Base-by-base conservation (phyloP, 495 filamentous ascomycete species). In the Penicillium steckii region DNA sequence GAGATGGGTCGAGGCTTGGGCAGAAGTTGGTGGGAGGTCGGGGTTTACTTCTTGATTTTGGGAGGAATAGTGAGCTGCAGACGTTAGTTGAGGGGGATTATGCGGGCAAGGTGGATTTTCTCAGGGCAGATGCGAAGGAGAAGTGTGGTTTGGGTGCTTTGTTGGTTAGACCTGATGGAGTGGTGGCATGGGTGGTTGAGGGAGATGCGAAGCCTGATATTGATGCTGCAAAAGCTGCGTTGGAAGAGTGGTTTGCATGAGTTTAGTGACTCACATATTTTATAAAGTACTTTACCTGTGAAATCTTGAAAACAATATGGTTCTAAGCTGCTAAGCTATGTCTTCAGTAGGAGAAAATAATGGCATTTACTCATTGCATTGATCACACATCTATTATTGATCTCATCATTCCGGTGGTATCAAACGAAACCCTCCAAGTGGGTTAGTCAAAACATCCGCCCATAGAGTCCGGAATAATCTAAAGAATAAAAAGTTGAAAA, bases 131-230 rank as follows among this genome's bases (percentile, higher is more conserved):
- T n/a, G 61, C 63, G 10, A 64, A 59, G 47, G 61, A 69, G 15
- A 54, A 38, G 25, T 43, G 52, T 4, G 61, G 54, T 3, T 56
- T 69, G 6, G 18, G 48, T 7, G 57, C 53, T 13, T 51, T 69
- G 43, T 43, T 71, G 48, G 25, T 71, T 19, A 65, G 67, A 3
- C 67, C 67, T 2, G 67, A 71, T 54, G 67, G 67, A 0, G 21
- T 67, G 44, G 66, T 68, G 37, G 61, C 64, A 30, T 71, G 67
- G 67, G 55, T 54, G n/a, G 38, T 42, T 23, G 33, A 55, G 8
- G 45, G 43, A 22, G 51, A 47, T 58, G 5, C 9, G 9, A 3
- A 41, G 38, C 9, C 8, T n/a, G 38, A 41, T 41, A n/a, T 41
- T 21, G 51, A 53, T 2, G 54, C 47, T 29, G 53, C 47, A 29